Base-by-base conservation (phyloP, 2,329 filamentous ascomycete genomes). In the Sclerotinia glacialis region DNA sequence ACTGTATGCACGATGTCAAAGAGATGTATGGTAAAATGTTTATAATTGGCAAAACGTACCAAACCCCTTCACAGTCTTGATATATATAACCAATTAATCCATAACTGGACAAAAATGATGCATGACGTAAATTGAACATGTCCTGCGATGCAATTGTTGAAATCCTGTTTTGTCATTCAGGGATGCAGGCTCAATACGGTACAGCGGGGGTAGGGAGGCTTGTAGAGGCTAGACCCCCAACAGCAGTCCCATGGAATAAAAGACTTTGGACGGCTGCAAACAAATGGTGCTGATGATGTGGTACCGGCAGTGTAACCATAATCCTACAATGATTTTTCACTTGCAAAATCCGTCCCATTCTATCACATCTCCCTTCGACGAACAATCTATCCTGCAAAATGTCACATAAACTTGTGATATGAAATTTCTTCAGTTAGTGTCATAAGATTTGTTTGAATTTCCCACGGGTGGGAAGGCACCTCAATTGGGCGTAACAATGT, bases 91-190 rank as follows among this genome's bases (percentile, higher is more conserved):
- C 1, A 16, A 49, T 47, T 7, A 49, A 40, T 14, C 23, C n/a
- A 37, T 37, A 1, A 1, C 5, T 37, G 31, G 31, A 8, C 6
- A 18, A 34, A 59, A 47, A 12, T 6, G 2, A 1, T 60, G 1
- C 34, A 64, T 64, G 61, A 64, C 61, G 61, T 64, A 64, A 5
- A 5, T 14, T 34, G 40, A 37, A 37, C 21, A 56, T 54, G 28
- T 56, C 44, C 28, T 47, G 58, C 21, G 60, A 42, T 42, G 6
- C 23, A n/a, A 6, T 31, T 34, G n/a, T 46, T 11, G 26, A 56
- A 64, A 64, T 64, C 61, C 50, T 56, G 61, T 56, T 64, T 64
- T 64, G 37, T 8, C 21, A 44, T 64, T 34, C 60, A 46, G 37
- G 61, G 49, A 64, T 64, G 31, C 16, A 31, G 46, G 58, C 23